A percentile compares a stretch with the other conserved stretches of the same genome.
Evolutionary conservation across 768 basidiomycete genomes (phyloP).

Genomic region (Pilatotrama ljubarskyi): DNA sequence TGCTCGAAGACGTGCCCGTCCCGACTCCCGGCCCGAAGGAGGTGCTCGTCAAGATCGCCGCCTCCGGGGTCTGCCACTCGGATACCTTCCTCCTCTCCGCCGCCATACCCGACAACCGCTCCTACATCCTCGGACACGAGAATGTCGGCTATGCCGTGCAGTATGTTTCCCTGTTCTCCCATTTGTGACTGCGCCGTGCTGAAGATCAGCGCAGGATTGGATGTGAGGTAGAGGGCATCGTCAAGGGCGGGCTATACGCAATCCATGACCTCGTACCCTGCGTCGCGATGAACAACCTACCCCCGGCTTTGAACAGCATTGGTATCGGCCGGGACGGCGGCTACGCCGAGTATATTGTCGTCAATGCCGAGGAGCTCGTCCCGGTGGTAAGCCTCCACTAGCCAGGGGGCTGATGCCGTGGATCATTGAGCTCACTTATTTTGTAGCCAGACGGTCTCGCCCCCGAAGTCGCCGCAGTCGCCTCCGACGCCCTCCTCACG

Average conservation of each 20-base stretch:
- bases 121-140: conserved; percentile 13
- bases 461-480: conserved; percentile 12
- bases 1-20: conserved; percentile 21
- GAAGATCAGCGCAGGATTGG: not conserved
- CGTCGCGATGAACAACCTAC: not conserved
- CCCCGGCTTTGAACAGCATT: not conserved
- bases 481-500: conserved; percentile 1
- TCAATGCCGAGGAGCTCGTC: conserved; percentile 1
- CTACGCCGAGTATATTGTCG: conserved; percentile 11
- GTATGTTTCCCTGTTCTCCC: not conserved
- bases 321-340: conserved; percentile 7
- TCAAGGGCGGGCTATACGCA: not conserved
- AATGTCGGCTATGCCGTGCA: conserved; percentile 9
- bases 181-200: not conserved
- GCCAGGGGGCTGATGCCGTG: not conserved
- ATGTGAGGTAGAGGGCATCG: not conserved
- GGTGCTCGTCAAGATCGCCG: conserved; percentile 19
- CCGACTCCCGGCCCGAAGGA: conserved; percentile 2
- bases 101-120: conserved; percentile 1
- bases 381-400: conserved; percentile 2
- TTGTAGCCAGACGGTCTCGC: conserved; percentile 9
- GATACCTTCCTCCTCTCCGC: conserved; percentile 13
- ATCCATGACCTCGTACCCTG: not conserved
- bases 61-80: conserved; percentile 15
- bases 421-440: too few species aligned